Conservation (phyloP, 1,284 basidiomycete species). For the Pisolithus thermaeus region DNA sequence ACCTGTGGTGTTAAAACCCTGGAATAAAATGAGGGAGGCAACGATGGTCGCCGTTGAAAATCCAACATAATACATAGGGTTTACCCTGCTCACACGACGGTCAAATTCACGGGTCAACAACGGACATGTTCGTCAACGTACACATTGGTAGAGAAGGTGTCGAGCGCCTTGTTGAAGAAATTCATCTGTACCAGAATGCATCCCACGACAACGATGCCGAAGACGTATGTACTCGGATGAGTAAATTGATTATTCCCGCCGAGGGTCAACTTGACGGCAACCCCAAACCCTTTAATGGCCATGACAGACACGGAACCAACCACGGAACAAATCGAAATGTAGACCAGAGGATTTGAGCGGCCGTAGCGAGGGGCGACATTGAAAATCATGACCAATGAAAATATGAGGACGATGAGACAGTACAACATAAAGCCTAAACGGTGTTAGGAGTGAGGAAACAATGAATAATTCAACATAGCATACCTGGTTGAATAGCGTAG, state of each 20-base stretch:
- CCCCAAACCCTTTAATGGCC: conserved; percentile 95
- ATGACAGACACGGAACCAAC: conserved; percentile 88
- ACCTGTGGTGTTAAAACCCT: conserved; percentile 91
- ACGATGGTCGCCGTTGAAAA: conserved; percentile 97
- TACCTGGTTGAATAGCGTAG: conserved; percentile 88
- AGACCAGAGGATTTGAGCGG: conserved; percentile 84
- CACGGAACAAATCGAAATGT: conserved; percentile 89
- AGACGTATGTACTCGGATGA: conserved; percentile 92
- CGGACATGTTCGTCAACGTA: conserved; percentile 39
- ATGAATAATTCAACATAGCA: conserved; percentile 18
- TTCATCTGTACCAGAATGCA: conserved; percentile 98
- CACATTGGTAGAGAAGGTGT: conserved; percentile 98
- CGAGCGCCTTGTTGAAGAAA: conserved; percentile 98
- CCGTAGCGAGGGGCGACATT: conserved; percentile 84
- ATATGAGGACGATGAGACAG: conserved; percentile 78
- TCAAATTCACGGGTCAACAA: conserved; percentile 1
- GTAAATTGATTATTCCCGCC: conserved; percentile 95
- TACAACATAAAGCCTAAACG: conserved; percentile 81
- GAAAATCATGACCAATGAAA: conserved; percentile 86
- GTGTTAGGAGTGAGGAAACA: conserved; percentile 2
- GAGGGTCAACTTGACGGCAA: conserved; percentile 93
- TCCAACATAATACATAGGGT: conserved; percentile 98
- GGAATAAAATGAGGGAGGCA: conserved; percentile 93
- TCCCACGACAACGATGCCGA: conserved; percentile 75
- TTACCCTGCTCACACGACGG: conserved; percentile 50